phyloP scores from a whole-genome alignment of 257 asterid species.

The Striga asiatica region DNA sequence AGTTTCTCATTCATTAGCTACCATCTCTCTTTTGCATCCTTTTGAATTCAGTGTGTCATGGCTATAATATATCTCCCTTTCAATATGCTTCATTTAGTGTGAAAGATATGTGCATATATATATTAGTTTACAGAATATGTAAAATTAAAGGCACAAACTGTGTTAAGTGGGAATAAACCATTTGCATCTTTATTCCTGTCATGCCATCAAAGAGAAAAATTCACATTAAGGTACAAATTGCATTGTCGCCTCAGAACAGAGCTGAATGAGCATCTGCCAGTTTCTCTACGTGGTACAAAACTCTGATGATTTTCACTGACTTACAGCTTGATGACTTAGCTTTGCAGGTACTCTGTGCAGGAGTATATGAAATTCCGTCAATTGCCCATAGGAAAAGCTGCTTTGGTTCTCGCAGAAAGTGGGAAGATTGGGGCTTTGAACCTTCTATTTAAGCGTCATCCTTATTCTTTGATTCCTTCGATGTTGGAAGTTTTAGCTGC shows the following conservation, averaged over 20 bases:
- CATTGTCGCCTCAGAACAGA: not conserved
- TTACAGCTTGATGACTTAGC: slow-evolving; percentile 56
- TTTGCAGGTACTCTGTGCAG: slow-evolving; percentile 83
- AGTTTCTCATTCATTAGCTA: slow-evolving; percentile 1
- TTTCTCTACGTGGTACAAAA: slow-evolving; percentile 10
- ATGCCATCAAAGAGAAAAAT: slow-evolving; percentile 1
- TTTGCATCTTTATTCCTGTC: slow-evolving; percentile 9
- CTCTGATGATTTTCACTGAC: slow-evolving; percentile 37
- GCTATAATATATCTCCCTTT: slow-evolving; percentile 2
- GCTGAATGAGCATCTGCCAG: too few relatives aligned
- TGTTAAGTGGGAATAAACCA: slow-evolving; percentile 1
- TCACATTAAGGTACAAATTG: slow-evolving; percentile 6
- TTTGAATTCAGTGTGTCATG: slow-evolving; percentile 1
- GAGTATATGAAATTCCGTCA: slow-evolving; percentile 73
- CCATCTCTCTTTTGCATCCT: slow-evolving; percentile 7
- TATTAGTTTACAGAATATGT: not conserved
- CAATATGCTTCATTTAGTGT: slow-evolving; percentile 10
- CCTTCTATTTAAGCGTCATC: slow-evolving; percentile 89
- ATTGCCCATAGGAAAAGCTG: slow-evolving; percentile 57
- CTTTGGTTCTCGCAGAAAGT: slow-evolving; percentile 69
- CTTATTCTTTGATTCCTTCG: slow-evolving; percentile 61
- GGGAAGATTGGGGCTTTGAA: slow-evolving; percentile 96
- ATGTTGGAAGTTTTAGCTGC: slow-evolving; percentile 88
- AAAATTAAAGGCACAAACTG: slow-evolving; percentile 1
- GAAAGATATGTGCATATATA: not conserved